These are phyloP conservation scores for Isoetes engelmannii DNA, from an alignment of 83 land plant genomes.

Conservation along the genomic window DNA sequence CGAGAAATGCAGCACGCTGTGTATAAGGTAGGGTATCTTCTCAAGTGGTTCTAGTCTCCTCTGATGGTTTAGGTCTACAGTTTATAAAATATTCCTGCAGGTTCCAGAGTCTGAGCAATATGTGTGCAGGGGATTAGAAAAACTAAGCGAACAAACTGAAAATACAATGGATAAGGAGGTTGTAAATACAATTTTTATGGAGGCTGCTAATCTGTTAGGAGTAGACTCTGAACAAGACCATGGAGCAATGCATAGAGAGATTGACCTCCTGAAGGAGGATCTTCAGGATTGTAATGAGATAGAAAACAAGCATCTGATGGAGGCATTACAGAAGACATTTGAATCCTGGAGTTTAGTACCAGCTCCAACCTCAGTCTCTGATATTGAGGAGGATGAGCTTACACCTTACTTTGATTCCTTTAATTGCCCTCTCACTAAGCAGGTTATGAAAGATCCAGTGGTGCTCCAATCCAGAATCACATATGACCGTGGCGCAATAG, in stretches of 20 bases:
- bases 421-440: constrained; percentile 8
- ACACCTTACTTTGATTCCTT: constrained; percentile 7
- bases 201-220: neutral
- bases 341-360: neutral
- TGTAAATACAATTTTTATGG: neutral
- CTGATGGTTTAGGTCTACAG: neutral
- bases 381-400: neutral
- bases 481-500: constrained; percentile 9
- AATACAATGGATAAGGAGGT: neutral
- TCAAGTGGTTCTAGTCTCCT: neutral
- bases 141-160: neutral
- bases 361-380: neutral
- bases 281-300: neutral
- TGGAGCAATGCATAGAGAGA: neutral
- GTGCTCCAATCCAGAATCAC: constrained; percentile 6
- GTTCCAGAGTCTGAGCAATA: neutral
- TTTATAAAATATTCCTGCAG: neutral
- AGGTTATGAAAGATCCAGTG: constrained; percentile 14
- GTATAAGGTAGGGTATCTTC: neutral
- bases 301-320: neutral
- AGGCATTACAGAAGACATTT: neutral
- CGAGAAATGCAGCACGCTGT: neutral
- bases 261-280: neutral
- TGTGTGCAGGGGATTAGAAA: neutral
- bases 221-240: neutral